These are phyloP conservation scores for Pterocarpus macrocarpus DNA, from an alignment of 306 rosid species.

Conservation along the genomic window DNA sequence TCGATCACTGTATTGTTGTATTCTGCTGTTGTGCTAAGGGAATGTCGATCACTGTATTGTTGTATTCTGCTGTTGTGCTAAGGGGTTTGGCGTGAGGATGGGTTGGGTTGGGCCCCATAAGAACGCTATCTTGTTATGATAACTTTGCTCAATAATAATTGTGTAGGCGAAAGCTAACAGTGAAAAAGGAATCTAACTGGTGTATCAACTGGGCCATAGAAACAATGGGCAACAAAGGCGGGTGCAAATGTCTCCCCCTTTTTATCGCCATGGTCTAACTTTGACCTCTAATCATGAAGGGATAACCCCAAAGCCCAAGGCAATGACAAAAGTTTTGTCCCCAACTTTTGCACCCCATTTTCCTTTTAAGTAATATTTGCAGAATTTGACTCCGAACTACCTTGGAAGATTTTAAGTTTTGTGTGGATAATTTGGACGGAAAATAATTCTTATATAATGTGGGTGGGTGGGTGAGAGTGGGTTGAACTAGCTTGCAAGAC, in stretches of 20 bases:
- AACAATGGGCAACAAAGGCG: conserved; percentile 1
- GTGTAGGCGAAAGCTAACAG: neutral
- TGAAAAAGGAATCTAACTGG: neutral
- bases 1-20: neutral
- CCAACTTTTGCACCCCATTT: conserved; percentile 4
- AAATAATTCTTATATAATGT: conserved; percentile 15
- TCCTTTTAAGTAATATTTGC: conserved; percentile 13
- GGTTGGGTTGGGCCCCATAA: conserved; percentile 13
- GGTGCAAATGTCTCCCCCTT: conserved; percentile 20
- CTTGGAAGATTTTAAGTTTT: conserved; percentile 8
- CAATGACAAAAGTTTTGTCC: conserved; percentile 13
- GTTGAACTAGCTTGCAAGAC: neutral
- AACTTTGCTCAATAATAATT: neutral
- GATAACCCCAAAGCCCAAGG: neutral
- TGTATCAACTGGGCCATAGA: conserved; percentile 4
- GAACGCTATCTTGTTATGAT: neutral
- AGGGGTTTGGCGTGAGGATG: conserved; percentile 28
- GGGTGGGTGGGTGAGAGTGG: conserved; percentile 13
- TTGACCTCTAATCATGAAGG: conserved; percentile 22
- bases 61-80: neutral
- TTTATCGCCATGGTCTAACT: neutral
- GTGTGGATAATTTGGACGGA: neutral
- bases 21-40: conserved; percentile 6
- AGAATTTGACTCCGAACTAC: neutral
- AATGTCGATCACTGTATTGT: neutral